phyloP scores from a whole-genome alignment of 2,329 filamentous ascomycete species.

The Aspergillus chevalieri region DNA sequence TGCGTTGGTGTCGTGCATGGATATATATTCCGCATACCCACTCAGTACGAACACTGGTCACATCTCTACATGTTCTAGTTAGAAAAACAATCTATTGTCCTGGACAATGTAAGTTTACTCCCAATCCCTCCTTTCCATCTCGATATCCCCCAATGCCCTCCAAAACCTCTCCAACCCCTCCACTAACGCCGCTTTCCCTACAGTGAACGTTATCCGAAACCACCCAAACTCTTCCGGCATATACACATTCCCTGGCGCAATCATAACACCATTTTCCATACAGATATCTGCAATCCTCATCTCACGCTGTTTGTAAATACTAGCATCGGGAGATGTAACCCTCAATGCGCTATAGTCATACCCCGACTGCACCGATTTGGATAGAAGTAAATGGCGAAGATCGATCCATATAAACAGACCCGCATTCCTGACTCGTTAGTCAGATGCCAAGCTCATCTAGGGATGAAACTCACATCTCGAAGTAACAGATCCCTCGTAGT shows the following conservation, averaged over 20 bases:
- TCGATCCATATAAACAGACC: slow-evolving; percentile 9
- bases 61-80: no score
- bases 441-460: not conserved
- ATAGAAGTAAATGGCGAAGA: slow-evolving; percentile 4
- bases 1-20: no score
- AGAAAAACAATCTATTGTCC: no score
- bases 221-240: slow-evolving; percentile 6
- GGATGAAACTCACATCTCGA: slow-evolving; percentile 1
- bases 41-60: no score
- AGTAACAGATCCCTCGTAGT: not conserved
- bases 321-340: not conserved
- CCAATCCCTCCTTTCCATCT: not conserved
- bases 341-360: not conserved
- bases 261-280: slow-evolving; percentile 8
- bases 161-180: slow-evolving; percentile 7
- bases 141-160: not conserved
- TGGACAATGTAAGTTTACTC: no score
- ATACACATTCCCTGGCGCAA: slow-evolving; percentile 7
- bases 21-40: no score
- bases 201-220: slow-evolving; percentile 10
- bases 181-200: slow-evolving; percentile 2
- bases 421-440: slow-evolving; percentile 6
- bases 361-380: not conserved
- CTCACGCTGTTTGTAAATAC: slow-evolving; percentile 1
- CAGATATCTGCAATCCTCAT: slow-evolving; percentile 5